These are phyloP conservation scores for Globisporangium parvum DNA, from an alignment of 352 stramenopile genomes.

Conservation along the genomic window DNA sequence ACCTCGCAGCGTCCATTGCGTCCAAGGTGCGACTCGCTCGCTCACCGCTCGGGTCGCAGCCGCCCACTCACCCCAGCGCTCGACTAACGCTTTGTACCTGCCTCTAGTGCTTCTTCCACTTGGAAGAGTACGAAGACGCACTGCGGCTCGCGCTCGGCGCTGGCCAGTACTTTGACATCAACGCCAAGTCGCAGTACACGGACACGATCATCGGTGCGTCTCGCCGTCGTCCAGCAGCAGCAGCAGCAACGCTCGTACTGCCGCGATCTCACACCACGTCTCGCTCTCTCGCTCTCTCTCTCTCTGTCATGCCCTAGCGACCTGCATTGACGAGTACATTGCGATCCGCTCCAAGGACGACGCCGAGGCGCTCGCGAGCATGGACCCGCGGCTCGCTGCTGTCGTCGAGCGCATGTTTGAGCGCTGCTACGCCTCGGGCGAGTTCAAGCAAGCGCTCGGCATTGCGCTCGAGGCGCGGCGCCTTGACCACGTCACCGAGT, in stretches of 20 bases:
- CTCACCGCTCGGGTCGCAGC: neutral
- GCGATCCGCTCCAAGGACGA: slow-evolving; percentile 77
- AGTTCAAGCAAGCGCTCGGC: slow-evolving; percentile 96
- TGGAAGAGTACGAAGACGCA: slow-evolving; percentile 97
- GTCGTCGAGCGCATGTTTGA: slow-evolving; percentile 98
- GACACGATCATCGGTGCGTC: slow-evolving; percentile 92
- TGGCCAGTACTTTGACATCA: slow-evolving; percentile 94
- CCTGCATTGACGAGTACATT: slow-evolving; percentile 98
- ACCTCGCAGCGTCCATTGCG: slow-evolving; percentile 89
- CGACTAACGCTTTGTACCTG: slow-evolving; percentile 10
- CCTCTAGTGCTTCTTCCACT: slow-evolving; percentile 94
- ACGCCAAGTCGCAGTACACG: slow-evolving; percentile 92
- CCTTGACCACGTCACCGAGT: slow-evolving; percentile 90
- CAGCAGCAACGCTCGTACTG: neutral
- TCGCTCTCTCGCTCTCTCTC: slow-evolving; percentile 4
- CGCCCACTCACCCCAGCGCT: too few species aligned
- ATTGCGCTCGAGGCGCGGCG: slow-evolving; percentile 95
- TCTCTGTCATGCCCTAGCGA: slow-evolving; percentile 32
- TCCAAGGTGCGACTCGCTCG: slow-evolving; percentile 58
- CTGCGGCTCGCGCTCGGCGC: slow-evolving; percentile 93
- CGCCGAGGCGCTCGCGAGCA: slow-evolving; percentile 55
- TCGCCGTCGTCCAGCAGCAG: neutral
- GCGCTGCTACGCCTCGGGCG: slow-evolving; percentile 91
- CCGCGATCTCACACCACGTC: neutral
- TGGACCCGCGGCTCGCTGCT: slow-evolving; percentile 89